A percentile compares a stretch with the other conserved stretches of the same genome.
phyloP scores from a whole-genome alignment of 2,329 filamentous ascomycete genomes.

The Aspergillus quadrilineatus region DNA sequence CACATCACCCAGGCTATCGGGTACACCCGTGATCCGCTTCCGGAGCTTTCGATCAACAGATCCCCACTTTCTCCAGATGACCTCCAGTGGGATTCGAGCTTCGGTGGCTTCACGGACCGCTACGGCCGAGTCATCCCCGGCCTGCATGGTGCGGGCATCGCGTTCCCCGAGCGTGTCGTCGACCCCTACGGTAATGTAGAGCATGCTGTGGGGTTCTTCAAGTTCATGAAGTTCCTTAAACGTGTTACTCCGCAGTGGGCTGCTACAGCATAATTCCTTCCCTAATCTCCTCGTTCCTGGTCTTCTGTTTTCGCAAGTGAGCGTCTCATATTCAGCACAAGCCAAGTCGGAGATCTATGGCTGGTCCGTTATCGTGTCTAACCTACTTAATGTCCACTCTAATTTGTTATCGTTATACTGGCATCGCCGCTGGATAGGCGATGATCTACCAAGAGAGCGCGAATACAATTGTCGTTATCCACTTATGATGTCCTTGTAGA shows the following conservation, averaged over 20 bases:
- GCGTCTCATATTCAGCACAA: not conserved
- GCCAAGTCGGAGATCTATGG: not conserved
- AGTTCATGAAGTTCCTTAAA: conserved; percentile 65
- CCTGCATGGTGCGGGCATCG: conserved; percentile 62
- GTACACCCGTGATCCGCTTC: conserved; percentile 53
- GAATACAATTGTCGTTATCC: not conserved
- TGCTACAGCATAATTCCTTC: not conserved
- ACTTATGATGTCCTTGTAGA: not conserved
- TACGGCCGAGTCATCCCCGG: conserved; percentile 48
- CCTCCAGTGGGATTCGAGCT: conserved; percentile 34
- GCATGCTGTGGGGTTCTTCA: conserved; percentile 62
- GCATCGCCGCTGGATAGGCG: not conserved
- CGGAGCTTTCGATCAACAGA: conserved; percentile 44
- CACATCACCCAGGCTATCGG: conserved; percentile 62
- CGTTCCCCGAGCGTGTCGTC: conserved; percentile 60
- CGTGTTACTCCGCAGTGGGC: conserved; percentile 55
- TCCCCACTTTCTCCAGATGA: conserved; percentile 16
- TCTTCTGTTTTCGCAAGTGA: not conserved
- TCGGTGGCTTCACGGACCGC: conserved; percentile 50
- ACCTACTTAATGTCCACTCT: not conserved
- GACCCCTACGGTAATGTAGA: conserved; percentile 64
- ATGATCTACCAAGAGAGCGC: not conserved
- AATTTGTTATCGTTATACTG: not conserved
- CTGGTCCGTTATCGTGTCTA: not conserved
- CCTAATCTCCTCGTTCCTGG: not conserved